These are phyloP conservation scores for Dryadomyces sulphureus DNA, from an alignment of 2,329 filamentous ascomycete species.

Conservation along the genomic window DNA sequence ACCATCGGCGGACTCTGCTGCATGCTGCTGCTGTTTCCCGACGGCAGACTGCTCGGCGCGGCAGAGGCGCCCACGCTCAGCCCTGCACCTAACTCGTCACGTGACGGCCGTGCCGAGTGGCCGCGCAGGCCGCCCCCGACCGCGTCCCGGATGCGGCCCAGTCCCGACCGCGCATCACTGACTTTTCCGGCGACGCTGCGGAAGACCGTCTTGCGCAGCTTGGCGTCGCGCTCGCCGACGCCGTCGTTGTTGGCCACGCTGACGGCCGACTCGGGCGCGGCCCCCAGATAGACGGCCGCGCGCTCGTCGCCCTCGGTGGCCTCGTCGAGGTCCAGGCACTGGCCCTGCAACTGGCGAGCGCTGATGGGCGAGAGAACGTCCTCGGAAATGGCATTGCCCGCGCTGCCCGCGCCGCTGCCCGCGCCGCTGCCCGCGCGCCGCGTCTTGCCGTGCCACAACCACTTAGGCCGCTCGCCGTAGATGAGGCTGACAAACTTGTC, in stretches of 20 bases:
- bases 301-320: slow-evolving; percentile 14
- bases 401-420: slow-evolving; percentile 13
- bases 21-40: slow-evolving; percentile 13
- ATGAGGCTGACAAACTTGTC: slow-evolving; percentile 67
- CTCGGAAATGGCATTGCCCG: no score
- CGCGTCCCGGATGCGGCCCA: slow-evolving; percentile 75
- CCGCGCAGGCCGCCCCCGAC: slow-evolving; percentile 48
- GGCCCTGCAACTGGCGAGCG: no score
- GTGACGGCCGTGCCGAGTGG: slow-evolving; percentile 39
- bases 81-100: slow-evolving; percentile 32
- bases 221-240: slow-evolving; percentile 27
- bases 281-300: slow-evolving; percentile 24
- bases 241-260: slow-evolving; percentile 31
- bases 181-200: slow-evolving; percentile 69
- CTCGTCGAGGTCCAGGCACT: no score
- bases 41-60: slow-evolving; percentile 20
- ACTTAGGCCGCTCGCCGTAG: slow-evolving; percentile 73
- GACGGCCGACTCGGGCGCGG: slow-evolving; percentile 28
- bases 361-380: no score
- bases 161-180: slow-evolving; percentile 66
- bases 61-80: neutral
- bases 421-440: slow-evolving; percentile 43
- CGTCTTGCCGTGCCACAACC: slow-evolving; percentile 88
- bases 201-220: slow-evolving; percentile 49
- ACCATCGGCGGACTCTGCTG: slow-evolving; percentile 25